A percentile compares a stretch with the other conserved stretches of the same genome.
These are phyloP conservation scores for Didymella glomerata DNA, from an alignment of 2,329 filamentous ascomycete genomes.

Conservation along the genomic window DNA sequence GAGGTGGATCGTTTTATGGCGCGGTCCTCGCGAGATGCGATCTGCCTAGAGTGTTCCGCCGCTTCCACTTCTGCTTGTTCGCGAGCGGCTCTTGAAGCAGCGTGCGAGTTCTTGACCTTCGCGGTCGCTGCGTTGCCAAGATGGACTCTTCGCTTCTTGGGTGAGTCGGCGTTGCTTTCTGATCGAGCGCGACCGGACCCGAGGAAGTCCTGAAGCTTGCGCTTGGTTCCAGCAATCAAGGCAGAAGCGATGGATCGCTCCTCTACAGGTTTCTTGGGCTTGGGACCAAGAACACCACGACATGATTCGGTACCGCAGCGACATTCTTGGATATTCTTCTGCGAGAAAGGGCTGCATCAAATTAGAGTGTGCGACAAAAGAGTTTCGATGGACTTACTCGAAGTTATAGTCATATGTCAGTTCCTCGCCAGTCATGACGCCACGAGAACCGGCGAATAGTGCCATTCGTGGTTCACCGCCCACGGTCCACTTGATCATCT, in stretches of 20 bases:
- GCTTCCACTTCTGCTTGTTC: constrained; percentile 40
- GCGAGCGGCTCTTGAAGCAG: constrained; percentile 31
- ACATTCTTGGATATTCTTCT: constrained; percentile 70
- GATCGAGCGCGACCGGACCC: constrained; percentile 31
- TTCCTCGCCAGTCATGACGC: constrained; percentile 94
- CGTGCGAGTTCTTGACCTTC: constrained; percentile 39
- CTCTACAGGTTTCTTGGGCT: constrained; percentile 58
- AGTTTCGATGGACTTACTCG: constrained; percentile 58
- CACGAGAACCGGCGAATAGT: constrained; percentile 87
- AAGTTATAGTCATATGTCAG: constrained; percentile 92
- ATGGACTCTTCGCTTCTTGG: constrained; percentile 45
- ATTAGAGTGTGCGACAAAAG: not conserved
- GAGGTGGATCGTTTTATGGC: constrained; percentile 40
- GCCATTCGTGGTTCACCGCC: constrained; percentile 94
- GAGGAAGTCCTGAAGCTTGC: constrained; percentile 46
- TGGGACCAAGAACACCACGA: constrained; percentile 68
- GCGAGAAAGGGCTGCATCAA: constrained; percentile 54
- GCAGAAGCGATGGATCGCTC: constrained; percentile 43
- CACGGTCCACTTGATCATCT: constrained; percentile 98
- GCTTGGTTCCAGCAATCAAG: constrained; percentile 45
- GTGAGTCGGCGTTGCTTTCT: constrained; percentile 38
- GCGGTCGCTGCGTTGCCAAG: constrained; percentile 28
- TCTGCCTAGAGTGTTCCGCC: constrained; percentile 40
- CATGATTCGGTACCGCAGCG: constrained; percentile 69
- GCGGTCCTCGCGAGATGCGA: constrained; percentile 45